These are phyloP conservation scores for Thuidium tamariscinum DNA, from an alignment of 225 moss, liverwort and hornwort genomes.

Conservation along the genomic window DNA sequence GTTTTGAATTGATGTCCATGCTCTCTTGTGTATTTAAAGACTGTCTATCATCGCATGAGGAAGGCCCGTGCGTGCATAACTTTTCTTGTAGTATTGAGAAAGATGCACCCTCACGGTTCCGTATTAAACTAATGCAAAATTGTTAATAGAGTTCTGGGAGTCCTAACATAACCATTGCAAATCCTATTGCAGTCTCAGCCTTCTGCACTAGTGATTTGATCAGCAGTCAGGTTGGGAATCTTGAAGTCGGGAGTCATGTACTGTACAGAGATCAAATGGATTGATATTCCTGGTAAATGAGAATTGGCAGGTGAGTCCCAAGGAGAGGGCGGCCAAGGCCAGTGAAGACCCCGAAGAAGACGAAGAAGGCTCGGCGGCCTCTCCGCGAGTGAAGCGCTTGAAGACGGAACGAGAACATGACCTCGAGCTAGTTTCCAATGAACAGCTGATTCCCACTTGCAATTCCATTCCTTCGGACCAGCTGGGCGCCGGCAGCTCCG, in stretches of 20 bases:
- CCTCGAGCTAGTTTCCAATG: not conserved
- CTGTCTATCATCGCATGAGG: not conserved
- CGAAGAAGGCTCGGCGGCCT: not conserved
- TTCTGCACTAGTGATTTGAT: not conserved
- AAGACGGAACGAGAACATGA: not conserved
- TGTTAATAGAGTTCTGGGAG: not conserved
- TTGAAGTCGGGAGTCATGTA: not conserved
- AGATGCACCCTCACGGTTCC: too few species aligned
- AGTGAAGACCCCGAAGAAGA: not conserved
- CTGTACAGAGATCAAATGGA: not conserved
- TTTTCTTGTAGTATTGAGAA: too few species aligned
- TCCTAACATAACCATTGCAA: not conserved
- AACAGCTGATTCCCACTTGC: not conserved
- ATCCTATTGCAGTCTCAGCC: not conserved
- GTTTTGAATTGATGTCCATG: not conserved
- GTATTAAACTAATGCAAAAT: not conserved
- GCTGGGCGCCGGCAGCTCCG: constrained; percentile 11
- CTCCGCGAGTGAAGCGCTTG: constrained; percentile 6
- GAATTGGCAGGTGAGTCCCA: not conserved
- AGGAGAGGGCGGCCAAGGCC: not conserved
- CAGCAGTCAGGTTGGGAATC: not conserved
- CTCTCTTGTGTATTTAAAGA: not conserved
- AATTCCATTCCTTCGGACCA: not conserved
- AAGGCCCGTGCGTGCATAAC: not conserved
- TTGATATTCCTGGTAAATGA: too few species aligned